Base-by-base conservation (phyloP, 768 basidiomycete genomes). In the Collybia sordida region DNA sequence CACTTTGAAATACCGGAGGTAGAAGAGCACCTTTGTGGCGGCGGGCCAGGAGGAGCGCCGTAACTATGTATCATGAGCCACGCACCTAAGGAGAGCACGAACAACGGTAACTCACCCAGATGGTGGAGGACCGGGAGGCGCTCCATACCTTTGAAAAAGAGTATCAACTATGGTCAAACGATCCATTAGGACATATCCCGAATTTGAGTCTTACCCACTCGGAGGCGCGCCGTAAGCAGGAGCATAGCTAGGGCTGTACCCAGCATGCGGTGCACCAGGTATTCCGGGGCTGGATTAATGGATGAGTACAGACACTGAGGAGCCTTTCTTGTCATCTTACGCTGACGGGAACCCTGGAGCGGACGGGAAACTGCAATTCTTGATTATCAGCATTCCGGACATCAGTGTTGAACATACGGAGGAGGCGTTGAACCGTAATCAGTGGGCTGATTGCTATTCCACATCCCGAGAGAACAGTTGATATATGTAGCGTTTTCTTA, bases 241-340 rank as follows among this genome's bases (percentile, higher is more conserved):
- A 12, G 70, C 60, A 52, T 79, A 78, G n/a, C 71, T 64, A 12
- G 73, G 69, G 55, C 62, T 69, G 52, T 71, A 72, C 4, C 71
- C 74, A 21, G 62, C 1, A 17, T 48, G 42, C 6, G 55, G 52
- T 12, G 38, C 37, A 15, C 38, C 44, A 5, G 48, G 23, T 4
- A 14, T 3, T 3, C 31, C 31, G 11, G 43, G 43, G 42, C 54
- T 52, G 8, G 6, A 37, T 31, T 6, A 1, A 42, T 18, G 7
- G 21, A 24, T 47, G 6, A 51, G n/a, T 24, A 24, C 27, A 12
- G 6, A 12, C 17, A 7, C 11, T 15, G 5, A 12, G 23, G 21
- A 38, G 17, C 7, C 34, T 22, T 11, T 22, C 19, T 39, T 22
- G 34, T 22, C 28, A 25, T 24, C 45, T 23, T 51, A 54, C 53